Evolutionary conservation across 176 grass and related monocot species (phyloP).

Genomic region (Musa itinerans): DNA sequence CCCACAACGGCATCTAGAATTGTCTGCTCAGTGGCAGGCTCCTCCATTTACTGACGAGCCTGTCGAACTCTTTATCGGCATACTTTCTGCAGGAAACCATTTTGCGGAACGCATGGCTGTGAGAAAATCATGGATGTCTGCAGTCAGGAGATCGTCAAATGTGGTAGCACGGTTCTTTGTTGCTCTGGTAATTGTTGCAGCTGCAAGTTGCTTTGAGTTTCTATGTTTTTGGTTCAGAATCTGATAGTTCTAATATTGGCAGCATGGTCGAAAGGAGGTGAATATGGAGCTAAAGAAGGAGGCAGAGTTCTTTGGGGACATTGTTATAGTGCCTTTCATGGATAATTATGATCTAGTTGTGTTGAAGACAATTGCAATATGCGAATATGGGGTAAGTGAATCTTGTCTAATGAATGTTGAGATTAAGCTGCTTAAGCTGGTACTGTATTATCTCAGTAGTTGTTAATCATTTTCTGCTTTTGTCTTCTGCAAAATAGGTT

Average conservation of each 20-base stretch:
- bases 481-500: conserved; percentile 39
- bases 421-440: background rate
- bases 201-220: background rate
- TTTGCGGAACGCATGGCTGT: conserved; percentile 96
- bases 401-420: background rate
- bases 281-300: conserved; percentile 81
- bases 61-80: conserved; percentile 83
- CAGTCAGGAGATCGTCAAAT: conserved; percentile 47
- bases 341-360: conserved; percentile 97
- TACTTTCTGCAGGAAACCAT: conserved; percentile 91
- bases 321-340: conserved; percentile 90
- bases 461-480: background rate
- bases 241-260: background rate
- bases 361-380: conserved; percentile 90
- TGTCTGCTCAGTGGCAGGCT: conserved; percentile 66
- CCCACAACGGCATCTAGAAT: conserved; percentile 73
- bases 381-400: conserved; percentile 80
- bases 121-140: conserved; percentile 92
- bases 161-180: conserved; percentile 87
- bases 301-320: conserved; percentile 84
- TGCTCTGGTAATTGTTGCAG: conserved; percentile 60
- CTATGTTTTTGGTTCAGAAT: background rate
- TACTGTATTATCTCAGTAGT: background rate
- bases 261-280: conserved; percentile 81
- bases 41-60: conserved; percentile 52